Conservation (phyloP, 768 basidiomycete species). For the Basidioascus undulatus region DNA sequence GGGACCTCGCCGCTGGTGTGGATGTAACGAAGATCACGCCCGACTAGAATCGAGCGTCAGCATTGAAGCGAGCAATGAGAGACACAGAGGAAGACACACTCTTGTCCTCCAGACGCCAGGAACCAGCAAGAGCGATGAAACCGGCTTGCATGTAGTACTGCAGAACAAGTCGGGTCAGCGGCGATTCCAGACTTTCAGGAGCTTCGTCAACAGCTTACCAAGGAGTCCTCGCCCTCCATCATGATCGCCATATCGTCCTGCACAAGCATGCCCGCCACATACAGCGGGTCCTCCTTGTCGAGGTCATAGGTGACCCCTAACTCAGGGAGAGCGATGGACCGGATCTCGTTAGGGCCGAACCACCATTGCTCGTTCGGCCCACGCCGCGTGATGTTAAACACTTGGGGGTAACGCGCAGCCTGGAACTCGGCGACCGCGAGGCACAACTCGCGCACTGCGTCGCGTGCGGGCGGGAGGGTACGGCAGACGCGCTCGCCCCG, state of each 20-base stretch:
- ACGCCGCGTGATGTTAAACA: slow-evolving; percentile 28
- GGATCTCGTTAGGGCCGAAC: slow-evolving; percentile 25
- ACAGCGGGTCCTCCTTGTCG: slow-evolving; percentile 32
- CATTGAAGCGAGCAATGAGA: not conserved
- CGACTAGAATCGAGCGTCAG: no score
- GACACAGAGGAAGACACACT: slow-evolving; percentile 8
- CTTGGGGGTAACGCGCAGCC: slow-evolving; percentile 32
- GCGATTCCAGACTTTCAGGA: no score
- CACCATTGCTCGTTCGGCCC: slow-evolving; percentile 17
- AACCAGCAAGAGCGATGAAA: slow-evolving; percentile 33
- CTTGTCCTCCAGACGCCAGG: slow-evolving; percentile 55
- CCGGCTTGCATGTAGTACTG: slow-evolving; percentile 53
- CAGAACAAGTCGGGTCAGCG: no score
- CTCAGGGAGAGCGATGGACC: slow-evolving; percentile 29
- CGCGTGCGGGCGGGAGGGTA: slow-evolving; percentile 27
- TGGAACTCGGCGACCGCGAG: slow-evolving; percentile 34
- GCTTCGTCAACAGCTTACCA: no score
- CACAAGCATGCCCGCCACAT: slow-evolving; percentile 28
- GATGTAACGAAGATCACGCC: slow-evolving; percentile 44
- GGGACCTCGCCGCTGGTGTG: slow-evolving; percentile 45
- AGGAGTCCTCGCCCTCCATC: slow-evolving; percentile 13
- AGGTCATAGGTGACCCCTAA: slow-evolving; percentile 28
- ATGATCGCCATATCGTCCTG: slow-evolving; percentile 16
- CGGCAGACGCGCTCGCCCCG: slow-evolving; percentile 28
- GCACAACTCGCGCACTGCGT: slow-evolving; percentile 21